Evolutionary conservation across 2,329 filamentous ascomycete genomes (phyloP), one percentile per base, ranked within the genome.

Genomic region (Alternaria angustiovoidea): DNA sequence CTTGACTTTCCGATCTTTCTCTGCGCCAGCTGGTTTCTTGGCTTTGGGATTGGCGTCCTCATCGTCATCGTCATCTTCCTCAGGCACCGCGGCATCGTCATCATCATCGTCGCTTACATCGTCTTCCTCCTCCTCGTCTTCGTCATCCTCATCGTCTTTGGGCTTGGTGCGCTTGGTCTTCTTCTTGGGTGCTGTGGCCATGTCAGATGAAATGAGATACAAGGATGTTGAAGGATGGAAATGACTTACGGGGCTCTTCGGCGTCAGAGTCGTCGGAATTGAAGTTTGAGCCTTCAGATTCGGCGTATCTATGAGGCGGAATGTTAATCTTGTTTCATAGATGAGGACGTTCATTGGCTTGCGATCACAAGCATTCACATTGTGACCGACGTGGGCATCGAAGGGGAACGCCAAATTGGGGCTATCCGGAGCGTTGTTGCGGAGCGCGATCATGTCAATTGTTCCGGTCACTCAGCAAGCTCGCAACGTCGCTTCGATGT

Each of bases 211-310:
- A 16, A 24, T 14, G 38, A 36, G n/a, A 32, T 18, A 16, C 14
- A 14, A 18, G 18, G n/a, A 26, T 39, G 18, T 22, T 22, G 14
- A 14, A 16, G 44, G 39, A 18, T 1, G 11, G 32, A 30, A 12
- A 30, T 36, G 32, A 69, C 74, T 75, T 70, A 78, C 74, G 75
- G 62, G 74, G 75, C 54, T 71, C 77, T 55, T 74, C 73, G 8
- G 70, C 75, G 28, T 75, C 74, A 5, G 73, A 74, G n/a, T 74
- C 76, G 20, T 75, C 76, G 49, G 75, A 75, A 52, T 74, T 76
- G 57, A 76, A 78, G 57, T 75, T 71, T 41, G 75, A 78, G 51
- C 71, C 75, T 9, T 78, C 76, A 20, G 75, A 77, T 46, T 78
- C 76, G 42, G 73, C 72, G 57, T 78, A 78, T 68, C 77, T 78